Conservation (phyloP, 371 early-diverging fungal genomes). For the Syncephalastrum monosporum region DNA sequence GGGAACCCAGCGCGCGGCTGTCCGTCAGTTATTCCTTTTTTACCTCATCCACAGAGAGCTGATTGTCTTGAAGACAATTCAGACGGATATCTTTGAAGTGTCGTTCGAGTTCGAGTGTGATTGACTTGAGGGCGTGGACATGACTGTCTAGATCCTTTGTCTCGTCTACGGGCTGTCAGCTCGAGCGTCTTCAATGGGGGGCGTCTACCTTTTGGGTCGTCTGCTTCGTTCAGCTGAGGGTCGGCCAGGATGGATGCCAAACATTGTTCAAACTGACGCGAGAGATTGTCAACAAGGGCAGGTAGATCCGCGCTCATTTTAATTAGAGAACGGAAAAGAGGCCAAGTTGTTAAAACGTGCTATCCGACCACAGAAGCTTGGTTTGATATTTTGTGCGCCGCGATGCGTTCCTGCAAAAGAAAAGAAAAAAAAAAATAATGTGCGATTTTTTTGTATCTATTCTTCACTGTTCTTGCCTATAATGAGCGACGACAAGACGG, state of each 20-base stretch:
- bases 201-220: not conserved
- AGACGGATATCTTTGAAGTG: conserved; percentile 27
- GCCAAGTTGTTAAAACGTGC: no score
- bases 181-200: not conserved
- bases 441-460: no score
- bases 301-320: not conserved
- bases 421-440: no score
- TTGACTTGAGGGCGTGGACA: conserved; percentile 16
- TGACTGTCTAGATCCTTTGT: conserved; percentile 9
- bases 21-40: not conserved
- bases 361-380: no score
- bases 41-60: conserved; percentile 32
- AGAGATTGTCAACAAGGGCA: conserved; percentile 16
- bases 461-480: not conserved
- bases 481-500: not conserved
- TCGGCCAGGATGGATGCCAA: conserved; percentile 31
- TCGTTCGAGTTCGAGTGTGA: conserved; percentile 29
- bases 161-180: conserved; percentile 2
- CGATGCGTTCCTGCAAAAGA: no score
- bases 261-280: conserved; percentile 29
- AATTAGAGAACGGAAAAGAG: no score
- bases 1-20: no score
- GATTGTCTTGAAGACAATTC: conserved; percentile 23
- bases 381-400: no score
- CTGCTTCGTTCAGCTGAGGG: conserved; percentile 17